Conservation (phyloP, 2,329 filamentous ascomycete genomes). For the Ophiostoma quercus region DNA sequence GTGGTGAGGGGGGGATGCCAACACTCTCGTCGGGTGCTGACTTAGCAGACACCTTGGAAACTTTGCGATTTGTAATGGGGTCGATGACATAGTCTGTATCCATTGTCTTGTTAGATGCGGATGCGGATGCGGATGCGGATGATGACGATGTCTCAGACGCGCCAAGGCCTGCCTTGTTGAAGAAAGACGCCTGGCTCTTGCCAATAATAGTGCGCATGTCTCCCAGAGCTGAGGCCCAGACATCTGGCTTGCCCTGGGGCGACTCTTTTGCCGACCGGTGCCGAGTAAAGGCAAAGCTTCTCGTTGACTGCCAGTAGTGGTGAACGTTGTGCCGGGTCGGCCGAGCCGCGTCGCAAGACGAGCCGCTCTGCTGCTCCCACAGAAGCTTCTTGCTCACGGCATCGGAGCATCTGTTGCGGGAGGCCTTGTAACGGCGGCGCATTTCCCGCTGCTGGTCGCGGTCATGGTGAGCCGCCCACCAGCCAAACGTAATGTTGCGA, state of each 20-base stretch:
- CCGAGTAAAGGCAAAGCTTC: slow-evolving; percentile 26
- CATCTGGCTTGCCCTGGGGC: slow-evolving; percentile 30
- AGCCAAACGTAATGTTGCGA: slow-evolving; percentile 46
- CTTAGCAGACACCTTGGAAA: slow-evolving; percentile 33
- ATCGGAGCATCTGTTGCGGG: slow-evolving; percentile 45
- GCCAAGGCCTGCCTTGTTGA: slow-evolving; percentile 18
- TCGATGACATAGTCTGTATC: slow-evolving; percentile 46
- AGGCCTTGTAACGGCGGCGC: slow-evolving; percentile 40
- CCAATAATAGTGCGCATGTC: slow-evolving; percentile 36
- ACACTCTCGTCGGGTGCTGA: slow-evolving; percentile 25
- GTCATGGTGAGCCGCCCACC: slow-evolving; percentile 44
- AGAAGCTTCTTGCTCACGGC: slow-evolving; percentile 41
- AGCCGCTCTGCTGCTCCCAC: slow-evolving; percentile 43
- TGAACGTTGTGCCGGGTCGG: slow-evolving; percentile 39
- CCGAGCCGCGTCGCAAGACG: slow-evolving; percentile 35
- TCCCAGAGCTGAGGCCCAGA: slow-evolving; percentile 34
- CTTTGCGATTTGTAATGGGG: slow-evolving; percentile 55
- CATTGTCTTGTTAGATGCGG: background rate
- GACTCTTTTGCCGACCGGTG: slow-evolving; percentile 33
- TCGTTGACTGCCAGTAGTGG: slow-evolving; percentile 37
- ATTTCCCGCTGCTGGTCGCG: slow-evolving; percentile 40
- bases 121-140: background rate
- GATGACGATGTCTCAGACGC: slow-evolving; percentile 23
- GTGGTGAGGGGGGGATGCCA: slow-evolving; percentile 30
- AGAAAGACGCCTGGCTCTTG: slow-evolving; percentile 26